A percentile compares a stretch with the other conserved stretches of the same genome.
phyloP scores from a whole-genome alignment of 129 eudicot genomes.

The Smallanthus sonchifolius region DNA sequence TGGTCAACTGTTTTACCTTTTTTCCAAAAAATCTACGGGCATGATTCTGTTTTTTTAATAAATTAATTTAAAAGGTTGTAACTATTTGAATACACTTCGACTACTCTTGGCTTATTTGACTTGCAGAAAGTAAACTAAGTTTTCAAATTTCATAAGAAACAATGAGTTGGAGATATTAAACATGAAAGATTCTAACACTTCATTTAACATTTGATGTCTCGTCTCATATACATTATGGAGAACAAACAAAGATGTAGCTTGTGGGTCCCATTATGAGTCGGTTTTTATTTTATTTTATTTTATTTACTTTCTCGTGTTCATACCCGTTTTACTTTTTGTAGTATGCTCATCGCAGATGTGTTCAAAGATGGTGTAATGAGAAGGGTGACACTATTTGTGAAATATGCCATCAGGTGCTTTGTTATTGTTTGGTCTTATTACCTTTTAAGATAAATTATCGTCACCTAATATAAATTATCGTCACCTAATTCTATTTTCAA shows the following conservation, averaged over 20 bases:
- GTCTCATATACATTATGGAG: neutral
- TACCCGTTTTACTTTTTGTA: conserved; percentile 40
- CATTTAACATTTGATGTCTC: neutral
- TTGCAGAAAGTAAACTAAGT: neutral
- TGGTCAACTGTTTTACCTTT: neutral
- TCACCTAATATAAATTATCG: neutral
- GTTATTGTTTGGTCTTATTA: neutral
- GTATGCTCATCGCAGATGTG: conserved; percentile 97
- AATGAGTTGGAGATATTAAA: neutral
- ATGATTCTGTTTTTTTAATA: neutral
- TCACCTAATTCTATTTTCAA: neutral
- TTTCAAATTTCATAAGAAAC: neutral
- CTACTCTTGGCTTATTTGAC: neutral
- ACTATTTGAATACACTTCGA: neutral
- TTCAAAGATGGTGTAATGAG: conserved; percentile 97
- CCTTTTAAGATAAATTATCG: neutral
- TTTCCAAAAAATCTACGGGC: neutral
- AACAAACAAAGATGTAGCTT: neutral
- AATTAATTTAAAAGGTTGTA: neutral
- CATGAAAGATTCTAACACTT: neutral
- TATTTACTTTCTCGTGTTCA: conserved; percentile 8
- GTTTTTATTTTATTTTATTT: neutral
- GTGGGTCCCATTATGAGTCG: neutral
- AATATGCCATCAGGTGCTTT: conserved; percentile 86
- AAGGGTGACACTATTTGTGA: conserved; percentile 92